Conservation (phyloP, 228 moss, liverwort and hornwort species). For the Sphagnum magellanicum region DNA sequence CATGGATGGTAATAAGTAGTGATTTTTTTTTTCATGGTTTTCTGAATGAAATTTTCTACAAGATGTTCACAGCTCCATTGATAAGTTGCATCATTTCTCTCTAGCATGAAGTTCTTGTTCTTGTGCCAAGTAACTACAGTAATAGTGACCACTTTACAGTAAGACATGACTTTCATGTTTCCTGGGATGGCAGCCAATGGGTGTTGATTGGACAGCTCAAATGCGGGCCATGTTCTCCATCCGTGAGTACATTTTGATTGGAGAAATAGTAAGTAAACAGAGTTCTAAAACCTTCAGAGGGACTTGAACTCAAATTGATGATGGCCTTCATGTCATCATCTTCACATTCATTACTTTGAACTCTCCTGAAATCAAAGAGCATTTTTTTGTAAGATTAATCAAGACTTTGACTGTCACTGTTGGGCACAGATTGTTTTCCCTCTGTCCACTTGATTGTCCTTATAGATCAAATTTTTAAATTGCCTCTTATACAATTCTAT, state of each 20-base stretch:
- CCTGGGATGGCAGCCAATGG: constrained; percentile 52
- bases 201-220: constrained; percentile 79
- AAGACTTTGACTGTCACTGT: neutral
- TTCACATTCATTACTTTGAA: neutral
- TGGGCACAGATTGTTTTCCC: no score
- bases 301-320: neutral
- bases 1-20: constrained; percentile 67
- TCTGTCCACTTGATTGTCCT: no score
- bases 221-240: constrained; percentile 64
- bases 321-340: neutral
- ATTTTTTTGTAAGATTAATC: neutral
- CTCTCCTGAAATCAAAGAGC: neutral
- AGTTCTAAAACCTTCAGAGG: neutral
- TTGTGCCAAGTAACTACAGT: neutral
- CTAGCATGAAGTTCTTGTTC: neutral
- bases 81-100: no score
- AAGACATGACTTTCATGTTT: neutral
- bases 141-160: neutral
- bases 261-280: constrained; percentile 55
- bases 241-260: constrained; percentile 80
- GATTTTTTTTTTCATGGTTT: neutral
- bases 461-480: no score
- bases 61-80: no score
- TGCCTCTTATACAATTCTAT: neutral
- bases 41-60: neutral